These are phyloP conservation scores for Polytrichum commune DNA, from an alignment of 225 moss, liverwort and hornwort genomes.

Conservation along the genomic window DNA sequence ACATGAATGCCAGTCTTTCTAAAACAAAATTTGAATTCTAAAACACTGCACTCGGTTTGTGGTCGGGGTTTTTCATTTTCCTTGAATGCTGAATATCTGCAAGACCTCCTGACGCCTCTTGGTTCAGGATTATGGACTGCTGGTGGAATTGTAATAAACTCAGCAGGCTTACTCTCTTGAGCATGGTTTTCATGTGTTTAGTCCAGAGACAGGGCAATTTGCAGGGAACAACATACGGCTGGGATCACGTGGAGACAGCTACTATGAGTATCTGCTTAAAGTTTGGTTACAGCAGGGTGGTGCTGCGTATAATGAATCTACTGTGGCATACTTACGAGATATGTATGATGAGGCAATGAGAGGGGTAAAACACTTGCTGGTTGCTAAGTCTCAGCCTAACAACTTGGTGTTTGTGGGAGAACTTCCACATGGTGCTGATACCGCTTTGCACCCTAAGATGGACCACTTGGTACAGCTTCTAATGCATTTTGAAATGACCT, in stretches of 20 bases:
- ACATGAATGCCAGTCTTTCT: no score
- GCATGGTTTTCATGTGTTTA: slow-evolving; percentile 16
- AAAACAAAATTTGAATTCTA: no score
- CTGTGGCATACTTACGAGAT: slow-evolving; percentile 75
- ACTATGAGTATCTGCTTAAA: slow-evolving; percentile 97
- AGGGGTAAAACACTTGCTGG: slow-evolving; percentile 80
- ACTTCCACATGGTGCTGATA: slow-evolving; percentile 51
- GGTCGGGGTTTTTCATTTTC: no score
- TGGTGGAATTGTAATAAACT: no score
- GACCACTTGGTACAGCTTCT: slow-evolving; percentile 75
- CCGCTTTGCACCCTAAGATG: slow-evolving; percentile 82
- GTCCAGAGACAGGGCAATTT: slow-evolving; percentile 87
- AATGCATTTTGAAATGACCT: not conserved
- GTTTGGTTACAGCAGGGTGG: slow-evolving; percentile 99
- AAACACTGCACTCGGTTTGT: no score
- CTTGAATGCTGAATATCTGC: no score
- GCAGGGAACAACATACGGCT: slow-evolving; percentile 80
- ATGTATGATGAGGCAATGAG: slow-evolving; percentile 99
- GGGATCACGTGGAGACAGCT: slow-evolving; percentile 98
- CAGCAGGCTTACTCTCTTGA: not conserved
- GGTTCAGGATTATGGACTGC: no score
- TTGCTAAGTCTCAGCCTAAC: slow-evolving; percentile 64
- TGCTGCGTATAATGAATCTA: slow-evolving; percentile 67
- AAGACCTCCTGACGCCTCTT: no score
- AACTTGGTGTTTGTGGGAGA: slow-evolving; percentile 89